These are phyloP conservation scores for Collariella sp. DNA, from an alignment of 495 filamentous ascomycete species.

Conservation along the genomic window DNA sequence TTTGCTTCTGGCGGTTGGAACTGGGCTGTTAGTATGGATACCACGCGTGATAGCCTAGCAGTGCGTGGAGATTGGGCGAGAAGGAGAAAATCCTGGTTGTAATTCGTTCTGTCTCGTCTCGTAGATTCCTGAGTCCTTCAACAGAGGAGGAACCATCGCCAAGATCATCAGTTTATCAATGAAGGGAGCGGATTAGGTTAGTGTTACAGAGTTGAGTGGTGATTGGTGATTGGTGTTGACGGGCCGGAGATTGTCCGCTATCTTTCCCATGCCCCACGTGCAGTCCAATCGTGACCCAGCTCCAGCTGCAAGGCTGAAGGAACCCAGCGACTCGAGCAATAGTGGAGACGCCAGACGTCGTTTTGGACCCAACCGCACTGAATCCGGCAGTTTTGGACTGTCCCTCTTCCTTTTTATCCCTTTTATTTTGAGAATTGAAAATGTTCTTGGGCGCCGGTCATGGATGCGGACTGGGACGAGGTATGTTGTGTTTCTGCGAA, in stretches of 20 bases:
- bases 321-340: background rate
- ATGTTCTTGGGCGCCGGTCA: conserved; percentile 23
- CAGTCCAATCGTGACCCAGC: background rate
- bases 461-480: conserved; percentile 60
- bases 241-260: background rate
- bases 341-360: background rate
- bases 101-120: background rate
- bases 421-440: conserved; percentile 16
- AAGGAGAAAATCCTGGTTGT: background rate
- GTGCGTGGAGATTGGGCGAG: background rate
- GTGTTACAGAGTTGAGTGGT: too few species aligned
- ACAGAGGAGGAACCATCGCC: too few species aligned
- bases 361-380: conserved; percentile 3
- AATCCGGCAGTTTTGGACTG: conserved; percentile 7
- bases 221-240: background rate
- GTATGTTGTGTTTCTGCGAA: conserved; percentile 17
- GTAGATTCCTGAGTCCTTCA: too few species aligned
- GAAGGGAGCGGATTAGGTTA: too few species aligned
- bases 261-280: background rate
- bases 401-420: background rate
- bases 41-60: conserved; percentile 3
- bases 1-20: background rate
- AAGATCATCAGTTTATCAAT: too few species aligned
- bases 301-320: conserved; percentile 7
- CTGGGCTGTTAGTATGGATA: conserved; percentile 8